Evolutionary conservation across 2,329 filamentous ascomycete species (phyloP).

Genomic region (Didymellaceae sp.): DNA sequence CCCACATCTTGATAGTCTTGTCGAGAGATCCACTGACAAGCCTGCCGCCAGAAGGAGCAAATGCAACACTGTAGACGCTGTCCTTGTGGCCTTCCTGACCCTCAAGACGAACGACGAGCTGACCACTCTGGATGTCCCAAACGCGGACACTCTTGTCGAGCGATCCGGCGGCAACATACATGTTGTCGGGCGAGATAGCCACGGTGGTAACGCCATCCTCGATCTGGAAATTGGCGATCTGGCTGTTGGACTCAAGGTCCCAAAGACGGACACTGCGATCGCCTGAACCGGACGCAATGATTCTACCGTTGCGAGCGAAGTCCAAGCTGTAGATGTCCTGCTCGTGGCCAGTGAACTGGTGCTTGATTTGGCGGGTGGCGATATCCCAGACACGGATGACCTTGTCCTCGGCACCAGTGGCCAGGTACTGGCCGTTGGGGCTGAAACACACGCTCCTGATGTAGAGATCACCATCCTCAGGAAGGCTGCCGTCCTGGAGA

Average conservation of each 20-base stretch:
- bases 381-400: slow-evolving; percentile 99
- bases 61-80: slow-evolving; percentile 94
- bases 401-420: slow-evolving; percentile 97
- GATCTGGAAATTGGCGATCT: slow-evolving; percentile 85
- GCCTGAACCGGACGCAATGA: slow-evolving; percentile 93
- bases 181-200: slow-evolving; percentile 93
- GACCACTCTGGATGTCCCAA: slow-evolving; percentile 89
- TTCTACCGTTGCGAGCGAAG: slow-evolving; percentile 90
- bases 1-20: slow-evolving; percentile 99
- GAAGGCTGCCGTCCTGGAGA: slow-evolving; percentile 85
- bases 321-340: slow-evolving; percentile 98
- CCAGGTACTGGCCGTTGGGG: slow-evolving; percentile 90
- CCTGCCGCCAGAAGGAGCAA: slow-evolving; percentile 90
- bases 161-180: slow-evolving; percentile 91
- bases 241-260: slow-evolving; percentile 87
- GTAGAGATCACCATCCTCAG: slow-evolving; percentile 90
- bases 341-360: slow-evolving; percentile 95
- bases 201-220: slow-evolving; percentile 98
- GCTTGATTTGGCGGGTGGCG: slow-evolving; percentile 78
- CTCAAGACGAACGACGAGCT: slow-evolving; percentile 88
- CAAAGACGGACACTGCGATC: slow-evolving; percentile 94
- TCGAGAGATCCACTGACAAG: slow-evolving; percentile 94
- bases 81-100: slow-evolving; percentile 95
- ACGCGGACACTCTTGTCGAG: slow-evolving; percentile 97
- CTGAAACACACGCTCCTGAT: slow-evolving; percentile 99